Percentiles rank a stretch among this genome's conserved stretches.
Conservation (phyloP, 768 basidiomycete species). For the Lactifluus volemus region DNA sequence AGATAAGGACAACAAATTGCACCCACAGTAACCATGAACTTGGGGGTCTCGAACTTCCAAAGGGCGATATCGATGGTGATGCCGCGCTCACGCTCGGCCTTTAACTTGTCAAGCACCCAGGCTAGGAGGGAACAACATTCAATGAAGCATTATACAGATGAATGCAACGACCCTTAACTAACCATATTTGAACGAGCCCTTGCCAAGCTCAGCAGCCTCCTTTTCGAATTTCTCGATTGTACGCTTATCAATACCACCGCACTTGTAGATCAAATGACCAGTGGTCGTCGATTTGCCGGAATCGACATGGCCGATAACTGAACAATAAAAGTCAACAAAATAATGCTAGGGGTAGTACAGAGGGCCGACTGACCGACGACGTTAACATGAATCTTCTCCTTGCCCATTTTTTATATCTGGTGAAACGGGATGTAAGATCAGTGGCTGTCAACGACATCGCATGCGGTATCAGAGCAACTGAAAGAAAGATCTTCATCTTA, state of each 20-base stretch:
- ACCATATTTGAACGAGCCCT: constrained; percentile 99
- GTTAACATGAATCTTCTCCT: constrained; percentile 95
- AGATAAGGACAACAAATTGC: constrained; percentile 3
- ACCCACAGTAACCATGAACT: constrained; percentile 85
- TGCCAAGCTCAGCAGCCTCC: constrained; percentile 99
- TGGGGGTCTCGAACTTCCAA: constrained; percentile 99
- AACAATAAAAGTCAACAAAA: constrained; percentile 25
- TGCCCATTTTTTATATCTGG: constrained; percentile 81
- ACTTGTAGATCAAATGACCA: constrained; percentile 99
- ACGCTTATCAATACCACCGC: constrained; percentile 99
- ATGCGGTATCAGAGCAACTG: background rate
- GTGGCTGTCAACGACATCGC: background rate
- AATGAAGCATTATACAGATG: constrained; percentile 9
- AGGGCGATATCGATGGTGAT: constrained; percentile 99
- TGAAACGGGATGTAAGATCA: constrained; percentile 7
- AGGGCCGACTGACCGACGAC: constrained; percentile 71
- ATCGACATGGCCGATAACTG: constrained; percentile 99
- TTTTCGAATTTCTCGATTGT: constrained; percentile 99
- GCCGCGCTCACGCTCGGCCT: constrained; percentile 99
- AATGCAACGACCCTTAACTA: constrained; percentile 25
- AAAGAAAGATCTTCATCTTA: constrained; percentile 15
- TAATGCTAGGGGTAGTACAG: constrained; percentile 17
- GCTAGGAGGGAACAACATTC: constrained; percentile 41
- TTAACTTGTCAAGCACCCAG: constrained; percentile 99
- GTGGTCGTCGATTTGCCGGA: constrained; percentile 99